phyloP scores from a whole-genome alignment of 2,329 filamentous ascomycete species.

The Colletotrichum falcatum region DNA sequence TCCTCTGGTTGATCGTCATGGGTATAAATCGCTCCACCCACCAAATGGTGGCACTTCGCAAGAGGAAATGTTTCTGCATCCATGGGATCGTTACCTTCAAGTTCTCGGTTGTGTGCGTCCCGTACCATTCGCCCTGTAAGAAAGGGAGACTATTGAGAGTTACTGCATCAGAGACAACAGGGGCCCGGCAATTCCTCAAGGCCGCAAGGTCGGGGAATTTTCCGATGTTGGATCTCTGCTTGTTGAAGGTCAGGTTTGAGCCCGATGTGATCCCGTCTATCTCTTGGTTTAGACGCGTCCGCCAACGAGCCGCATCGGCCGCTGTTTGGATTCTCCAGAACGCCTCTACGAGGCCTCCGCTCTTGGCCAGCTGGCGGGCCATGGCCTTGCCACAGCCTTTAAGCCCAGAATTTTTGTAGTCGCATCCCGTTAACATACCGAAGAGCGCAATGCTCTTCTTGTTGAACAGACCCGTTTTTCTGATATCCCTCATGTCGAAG shows the following conservation, averaged over 20 bases:
- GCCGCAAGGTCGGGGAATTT: neutral
- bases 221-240: neutral
- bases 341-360: constrained; percentile 3
- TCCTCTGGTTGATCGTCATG: constrained; percentile 5
- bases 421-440: constrained; percentile 24
- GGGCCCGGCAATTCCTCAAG: neutral
- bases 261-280: neutral
- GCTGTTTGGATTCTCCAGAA: constrained; percentile 3
- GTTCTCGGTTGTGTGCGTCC: neutral
- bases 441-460: constrained; percentile 3
- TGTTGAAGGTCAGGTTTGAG: neutral
- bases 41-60: neutral
- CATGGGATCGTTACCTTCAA: neutral
- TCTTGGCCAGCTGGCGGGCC: neutral
- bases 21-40: constrained; percentile 8
- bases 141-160: neutral
- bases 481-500: constrained; percentile 9
- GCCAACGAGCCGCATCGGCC: neutral
- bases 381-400: neutral
- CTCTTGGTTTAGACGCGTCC: neutral
- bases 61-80: neutral
- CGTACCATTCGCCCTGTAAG: constrained; percentile 6
- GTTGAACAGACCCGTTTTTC: neutral
- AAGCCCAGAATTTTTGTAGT: constrained; percentile 43
- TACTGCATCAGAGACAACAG: neutral